A percentile compares a stretch with the other conserved stretches of the same genome.
These are phyloP conservation scores for Epichloe hybrida DNA, from an alignment of 2,329 filamentous ascomycete genomes.

Conservation along the genomic window DNA sequence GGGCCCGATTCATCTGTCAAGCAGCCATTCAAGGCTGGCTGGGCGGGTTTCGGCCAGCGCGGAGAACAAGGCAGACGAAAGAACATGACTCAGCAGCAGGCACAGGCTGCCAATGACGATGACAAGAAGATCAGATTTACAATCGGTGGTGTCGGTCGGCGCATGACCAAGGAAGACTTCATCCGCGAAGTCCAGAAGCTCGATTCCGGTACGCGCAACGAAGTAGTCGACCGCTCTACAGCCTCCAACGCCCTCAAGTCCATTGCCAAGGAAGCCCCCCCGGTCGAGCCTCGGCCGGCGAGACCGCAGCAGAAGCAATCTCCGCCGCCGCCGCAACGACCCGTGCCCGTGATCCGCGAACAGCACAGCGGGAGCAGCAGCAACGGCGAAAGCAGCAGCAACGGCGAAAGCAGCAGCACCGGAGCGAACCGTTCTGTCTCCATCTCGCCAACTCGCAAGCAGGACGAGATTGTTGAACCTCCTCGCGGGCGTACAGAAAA, in stretches of 20 bases:
- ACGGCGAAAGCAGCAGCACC: constrained; percentile 10
- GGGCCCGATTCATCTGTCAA: constrained; percentile 21
- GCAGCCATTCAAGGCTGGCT: constrained; percentile 31
- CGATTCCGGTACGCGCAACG: constrained; percentile 48
- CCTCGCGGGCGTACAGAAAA: constrained; percentile 1
- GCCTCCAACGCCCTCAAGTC: constrained; percentile 35
- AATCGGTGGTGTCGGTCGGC: constrained; percentile 55
- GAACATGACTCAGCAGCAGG: constrained; percentile 27
- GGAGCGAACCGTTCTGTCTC: constrained; percentile 9
- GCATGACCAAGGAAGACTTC: constrained; percentile 73
- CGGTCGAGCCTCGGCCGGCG: constrained; percentile 5
- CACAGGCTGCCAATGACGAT: constrained; percentile 32
- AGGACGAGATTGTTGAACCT: not conserved
- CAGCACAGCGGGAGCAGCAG: constrained; percentile 6
- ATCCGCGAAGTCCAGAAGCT: constrained; percentile 60
- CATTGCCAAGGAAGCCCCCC: constrained; percentile 29
- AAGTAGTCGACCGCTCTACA: constrained; percentile 37
- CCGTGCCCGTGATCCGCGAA: constrained; percentile 11
- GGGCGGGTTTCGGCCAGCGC: constrained; percentile 30
- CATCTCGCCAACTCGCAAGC: constrained; percentile 8
- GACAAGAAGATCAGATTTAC: constrained; percentile 65
- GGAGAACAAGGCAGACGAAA: constrained; percentile 26
- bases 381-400: constrained; percentile 9
- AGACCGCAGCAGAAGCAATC: not conserved
- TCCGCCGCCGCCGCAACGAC: not conserved